A percentile compares a stretch with the other conserved stretches of the same genome.
These are phyloP conservation scores for Chaetomium strumarium DNA, from an alignment of 2,329 filamentous ascomycete species.

Conservation along the genomic window DNA sequence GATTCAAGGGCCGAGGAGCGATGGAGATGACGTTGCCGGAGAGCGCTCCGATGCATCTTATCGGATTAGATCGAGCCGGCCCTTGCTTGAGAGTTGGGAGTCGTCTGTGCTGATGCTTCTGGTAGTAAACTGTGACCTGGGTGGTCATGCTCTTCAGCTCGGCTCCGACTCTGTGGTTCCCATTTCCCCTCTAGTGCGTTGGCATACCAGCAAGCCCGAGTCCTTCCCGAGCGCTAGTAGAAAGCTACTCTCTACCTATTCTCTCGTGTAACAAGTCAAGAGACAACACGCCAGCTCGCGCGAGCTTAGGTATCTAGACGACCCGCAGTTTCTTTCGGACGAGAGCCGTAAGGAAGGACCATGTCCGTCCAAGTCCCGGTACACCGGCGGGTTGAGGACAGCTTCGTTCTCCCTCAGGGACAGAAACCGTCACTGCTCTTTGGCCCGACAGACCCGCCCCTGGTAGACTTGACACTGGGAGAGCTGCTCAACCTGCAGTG, in stretches of 20 bases:
- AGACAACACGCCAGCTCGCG: not conserved
- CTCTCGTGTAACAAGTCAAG: not conserved
- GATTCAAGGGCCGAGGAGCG: not conserved
- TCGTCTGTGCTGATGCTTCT: no score
- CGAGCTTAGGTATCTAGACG: no score
- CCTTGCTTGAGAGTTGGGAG: not conserved
- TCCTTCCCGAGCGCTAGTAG: not conserved
- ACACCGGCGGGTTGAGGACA: conserved; percentile 12
- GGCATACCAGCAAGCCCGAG: not conserved
- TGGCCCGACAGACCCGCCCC: conserved; percentile 61
- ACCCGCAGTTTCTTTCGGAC: no score
- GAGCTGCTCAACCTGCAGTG: conserved; percentile 68
- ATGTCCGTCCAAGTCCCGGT: conserved; percentile 18
- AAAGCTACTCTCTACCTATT: not conserved
- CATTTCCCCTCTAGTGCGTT: not conserved
- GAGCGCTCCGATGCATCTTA: conserved; percentile 18
- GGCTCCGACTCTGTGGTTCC: conserved; percentile 9
- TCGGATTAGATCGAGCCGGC: conserved; percentile 18
- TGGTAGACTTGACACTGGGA: conserved; percentile 66
- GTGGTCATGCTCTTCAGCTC: not conserved
- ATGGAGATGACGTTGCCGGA: not conserved
- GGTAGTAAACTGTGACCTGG: no score
- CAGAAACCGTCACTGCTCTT: conserved; percentile 55
- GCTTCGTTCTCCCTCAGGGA: conserved; percentile 17
- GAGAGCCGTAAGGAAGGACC: not conserved